A percentile compares a stretch with the other conserved stretches of the same genome.
Conservation (phyloP, 768 basidiomycete genomes). For the Termitomyces sp. region DNA sequence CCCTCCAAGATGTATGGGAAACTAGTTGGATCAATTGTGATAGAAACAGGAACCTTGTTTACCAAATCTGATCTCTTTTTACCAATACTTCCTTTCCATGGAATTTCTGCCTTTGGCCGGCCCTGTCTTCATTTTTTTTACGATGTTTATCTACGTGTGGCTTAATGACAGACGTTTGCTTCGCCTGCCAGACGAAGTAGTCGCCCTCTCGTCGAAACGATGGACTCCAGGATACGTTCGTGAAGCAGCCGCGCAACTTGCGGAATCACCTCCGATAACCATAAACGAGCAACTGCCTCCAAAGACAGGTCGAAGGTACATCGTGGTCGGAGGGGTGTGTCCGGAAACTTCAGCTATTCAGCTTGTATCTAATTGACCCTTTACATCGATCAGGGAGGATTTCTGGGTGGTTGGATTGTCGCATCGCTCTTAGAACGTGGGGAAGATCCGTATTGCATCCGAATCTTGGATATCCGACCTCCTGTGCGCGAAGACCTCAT, state of each 20-base stretch:
- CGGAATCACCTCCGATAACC: constrained; percentile 24
- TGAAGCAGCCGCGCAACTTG: constrained; percentile 29
- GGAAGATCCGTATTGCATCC: constrained; percentile 59
- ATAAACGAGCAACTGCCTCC: constrained; percentile 49
- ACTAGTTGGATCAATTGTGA: no score
- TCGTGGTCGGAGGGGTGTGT: constrained; percentile 64
- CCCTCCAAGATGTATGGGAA: no score
- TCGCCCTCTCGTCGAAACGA: constrained; percentile 47
- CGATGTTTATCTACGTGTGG: constrained; percentile 24
- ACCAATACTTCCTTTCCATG: neutral
- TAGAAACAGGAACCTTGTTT: no score
- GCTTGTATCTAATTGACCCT: neutral
- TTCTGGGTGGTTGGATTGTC: constrained; percentile 76
- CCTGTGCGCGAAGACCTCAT: constrained; percentile 54
- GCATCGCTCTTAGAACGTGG: constrained; percentile 63
- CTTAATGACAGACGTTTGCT: constrained; percentile 51
- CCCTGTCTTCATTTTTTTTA: constrained; percentile 2
- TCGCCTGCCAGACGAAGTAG: constrained; percentile 41
- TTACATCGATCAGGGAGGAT: constrained; percentile 50
- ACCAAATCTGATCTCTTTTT: no score
- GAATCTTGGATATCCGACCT: constrained; percentile 60
- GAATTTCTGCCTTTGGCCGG: neutral
- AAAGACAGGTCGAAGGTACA: constrained; percentile 69
- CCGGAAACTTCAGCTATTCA: neutral
- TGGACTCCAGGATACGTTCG: constrained; percentile 37